These are phyloP conservation scores for Chrysoporthe cubensis DNA, from an alignment of 2,329 filamentous ascomycete genomes.

Conservation along the genomic window DNA sequence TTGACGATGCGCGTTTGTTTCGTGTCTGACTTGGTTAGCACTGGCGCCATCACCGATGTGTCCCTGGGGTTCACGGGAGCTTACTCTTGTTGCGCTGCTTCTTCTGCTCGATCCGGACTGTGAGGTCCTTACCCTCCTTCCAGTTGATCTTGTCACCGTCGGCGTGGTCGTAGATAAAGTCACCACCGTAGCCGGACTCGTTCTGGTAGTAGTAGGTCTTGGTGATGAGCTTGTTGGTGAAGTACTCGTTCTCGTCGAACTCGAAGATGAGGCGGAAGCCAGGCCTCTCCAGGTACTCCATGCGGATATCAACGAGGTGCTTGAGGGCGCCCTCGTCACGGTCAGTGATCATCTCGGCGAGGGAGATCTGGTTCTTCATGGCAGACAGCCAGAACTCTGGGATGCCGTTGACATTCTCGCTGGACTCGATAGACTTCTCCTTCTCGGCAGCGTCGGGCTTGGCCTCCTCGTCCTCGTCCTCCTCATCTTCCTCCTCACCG, in stretches of 20 bases:
- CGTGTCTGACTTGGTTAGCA: conserved; percentile 67
- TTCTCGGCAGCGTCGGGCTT: conserved; percentile 51
- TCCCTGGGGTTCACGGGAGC: conserved; percentile 30
- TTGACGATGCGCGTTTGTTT: conserved; percentile 99
- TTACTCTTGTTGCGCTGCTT: conserved; percentile 99
- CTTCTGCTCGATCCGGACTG: conserved; percentile 95
- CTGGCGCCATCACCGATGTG: neutral
- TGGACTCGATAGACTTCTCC: conserved; percentile 59
- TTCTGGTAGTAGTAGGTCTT: conserved; percentile 99
- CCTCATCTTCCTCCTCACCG: conserved; percentile 79
- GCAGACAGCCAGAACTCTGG: conserved; percentile 99
- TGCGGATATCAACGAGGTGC: conserved; percentile 87
- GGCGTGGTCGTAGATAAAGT: conserved; percentile 99
- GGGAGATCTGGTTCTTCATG: conserved; percentile 98
- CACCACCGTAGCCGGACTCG: conserved; percentile 96
- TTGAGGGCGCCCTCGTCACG: conserved; percentile 94
- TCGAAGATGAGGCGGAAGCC: conserved; percentile 99
- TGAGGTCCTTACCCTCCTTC: conserved; percentile 91
- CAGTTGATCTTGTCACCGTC: conserved; percentile 98
- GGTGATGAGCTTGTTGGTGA: conserved; percentile 94
- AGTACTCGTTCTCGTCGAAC: conserved; percentile 93
- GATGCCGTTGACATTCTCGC: conserved; percentile 72
- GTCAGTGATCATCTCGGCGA: conserved; percentile 98
- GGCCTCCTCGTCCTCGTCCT: conserved; percentile 61
- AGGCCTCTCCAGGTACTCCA: conserved; percentile 98